Base-by-base conservation (phyloP, 2,329 filamentous ascomycete species). In the Lizonia empirigonia region DNA sequence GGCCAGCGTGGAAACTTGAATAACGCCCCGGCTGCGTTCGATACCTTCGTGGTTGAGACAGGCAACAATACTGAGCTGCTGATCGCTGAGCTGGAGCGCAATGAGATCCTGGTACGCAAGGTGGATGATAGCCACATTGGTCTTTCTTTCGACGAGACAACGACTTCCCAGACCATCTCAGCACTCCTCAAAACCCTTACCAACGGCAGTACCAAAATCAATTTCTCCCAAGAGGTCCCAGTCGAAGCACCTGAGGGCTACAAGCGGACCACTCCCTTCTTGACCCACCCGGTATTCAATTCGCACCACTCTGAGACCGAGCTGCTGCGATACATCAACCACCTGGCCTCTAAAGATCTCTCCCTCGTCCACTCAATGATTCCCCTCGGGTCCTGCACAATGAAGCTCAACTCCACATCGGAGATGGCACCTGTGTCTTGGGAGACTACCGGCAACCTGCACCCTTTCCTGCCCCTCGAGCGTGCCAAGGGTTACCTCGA, bases 351-450 rank as follows among this genome's bases (percentile, higher is more conserved):
- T 41, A 97, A 96, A 78, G 93, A 97, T 70, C 78, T 97, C 12
- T 97, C 93, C 1, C 81, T 97, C 5, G 90, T 92, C 2, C 93
- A 97, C 77, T 97, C 92, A 13, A 97, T 97, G 93, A 97, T 97
- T 55, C 91, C 93, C 2, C 83, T 97, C 1, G 93, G 93, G 16
- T 97, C 93, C 1, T 97, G 93, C 80, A 97, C 93, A 12, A 97
- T 97, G 93, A 97, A 97, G 80, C 85, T 97, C 44, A 97, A 97
- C 72, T 90, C 89, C 33, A 94, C 92, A 3, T 90, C 90, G 0
- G 91, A 97, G 77, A 97, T 97, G 93, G 83, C 89, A 13, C 88
- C 92, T 7, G 82, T 97, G 47, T 89, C 89, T 1, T 87, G 86
- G 76, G 85, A 86, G 1, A 84, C 87, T 40, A 90, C 92, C 67